phyloP scores from a whole-genome alignment of 179 eudicot species.

The Pouteria campechiana region DNA sequence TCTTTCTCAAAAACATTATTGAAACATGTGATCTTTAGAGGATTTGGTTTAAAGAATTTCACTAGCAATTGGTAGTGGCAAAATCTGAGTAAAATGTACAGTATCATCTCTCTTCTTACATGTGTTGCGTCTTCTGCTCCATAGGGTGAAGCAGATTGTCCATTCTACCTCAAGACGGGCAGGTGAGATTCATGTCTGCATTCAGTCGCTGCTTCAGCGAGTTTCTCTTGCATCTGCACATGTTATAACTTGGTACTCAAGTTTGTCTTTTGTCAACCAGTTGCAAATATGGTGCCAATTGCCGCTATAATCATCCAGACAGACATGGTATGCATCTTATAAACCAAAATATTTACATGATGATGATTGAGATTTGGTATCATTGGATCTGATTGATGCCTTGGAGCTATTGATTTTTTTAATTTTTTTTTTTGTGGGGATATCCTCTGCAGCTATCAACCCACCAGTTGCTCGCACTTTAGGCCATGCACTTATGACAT shows the following conservation, averaged over 20 bases:
- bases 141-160: constrained; percentile 92
- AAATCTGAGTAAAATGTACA: too few relatives aligned
- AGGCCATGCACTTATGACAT: constrained; percentile 32
- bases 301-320: constrained; percentile 96
- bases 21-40: too few relatives aligned
- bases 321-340: constrained; percentile 36
- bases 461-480: constrained; percentile 29
- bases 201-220: too few relatives aligned
- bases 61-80: too few relatives aligned
- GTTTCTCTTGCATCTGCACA: neutral
- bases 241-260: neutral
- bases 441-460: constrained; percentile 25
- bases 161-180: constrained; percentile 94
- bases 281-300: constrained; percentile 83
- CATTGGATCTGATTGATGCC: neutral
- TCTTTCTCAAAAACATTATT: too few relatives aligned
- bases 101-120: too few relatives aligned
- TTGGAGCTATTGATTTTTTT: constrained; percentile 5
- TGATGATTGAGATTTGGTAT: too few relatives aligned
- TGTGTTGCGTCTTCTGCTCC: constrained; percentile 5
- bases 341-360: neutral
- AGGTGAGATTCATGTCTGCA: constrained; percentile 46
- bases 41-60: too few relatives aligned
- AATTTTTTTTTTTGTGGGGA: neutral
- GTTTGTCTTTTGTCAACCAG: constrained; percentile 21